These are phyloP conservation scores for Symbiodinium pilosum DNA, from an alignment of 73 alveolate species.

Conservation along the genomic window DNA sequence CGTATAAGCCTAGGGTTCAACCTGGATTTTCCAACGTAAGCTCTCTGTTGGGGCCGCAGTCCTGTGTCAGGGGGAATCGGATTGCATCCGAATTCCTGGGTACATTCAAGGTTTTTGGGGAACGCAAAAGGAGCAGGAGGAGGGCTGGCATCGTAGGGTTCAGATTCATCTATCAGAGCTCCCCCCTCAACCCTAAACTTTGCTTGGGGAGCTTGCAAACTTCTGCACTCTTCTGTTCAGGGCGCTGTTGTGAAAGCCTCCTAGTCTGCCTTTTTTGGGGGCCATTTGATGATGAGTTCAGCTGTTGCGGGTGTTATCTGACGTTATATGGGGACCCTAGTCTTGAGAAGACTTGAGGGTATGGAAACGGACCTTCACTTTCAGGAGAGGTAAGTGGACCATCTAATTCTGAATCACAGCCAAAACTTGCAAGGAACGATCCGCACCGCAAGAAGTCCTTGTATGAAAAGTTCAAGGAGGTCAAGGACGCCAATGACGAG, in stretches of 20 bases:
- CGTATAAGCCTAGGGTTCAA: too few relatives aligned
- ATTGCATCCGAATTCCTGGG: too few relatives aligned
- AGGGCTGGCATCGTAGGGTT: neutral
- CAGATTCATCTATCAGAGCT: neutral
- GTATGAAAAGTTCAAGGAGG: conserved; percentile 9
- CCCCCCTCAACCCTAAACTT: too few relatives aligned
- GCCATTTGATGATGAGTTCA: neutral
- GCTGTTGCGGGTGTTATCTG: neutral
- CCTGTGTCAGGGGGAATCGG: too few relatives aligned
- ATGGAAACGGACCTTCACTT: neutral
- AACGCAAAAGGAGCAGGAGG: too few relatives aligned
- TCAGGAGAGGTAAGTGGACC: neutral
- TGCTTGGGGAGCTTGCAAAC: too few relatives aligned
- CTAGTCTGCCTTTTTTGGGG: neutral
- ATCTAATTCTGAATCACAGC: neutral
- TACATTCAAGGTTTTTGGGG: too few relatives aligned
- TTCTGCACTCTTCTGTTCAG: too few relatives aligned
- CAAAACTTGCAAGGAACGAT: neutral
- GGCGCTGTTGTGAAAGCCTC: neutral
- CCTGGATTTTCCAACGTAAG: too few relatives aligned
- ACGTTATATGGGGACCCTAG: neutral
- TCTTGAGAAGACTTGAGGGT: too few relatives aligned
- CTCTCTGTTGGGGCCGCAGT: too few relatives aligned
- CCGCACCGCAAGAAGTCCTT: conserved; percentile 9
- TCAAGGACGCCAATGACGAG: neutral